Evolutionary conservation across 495 filamentous ascomycete species (phyloP).

Genomic region (Clohesyomyces aquaticus): DNA sequence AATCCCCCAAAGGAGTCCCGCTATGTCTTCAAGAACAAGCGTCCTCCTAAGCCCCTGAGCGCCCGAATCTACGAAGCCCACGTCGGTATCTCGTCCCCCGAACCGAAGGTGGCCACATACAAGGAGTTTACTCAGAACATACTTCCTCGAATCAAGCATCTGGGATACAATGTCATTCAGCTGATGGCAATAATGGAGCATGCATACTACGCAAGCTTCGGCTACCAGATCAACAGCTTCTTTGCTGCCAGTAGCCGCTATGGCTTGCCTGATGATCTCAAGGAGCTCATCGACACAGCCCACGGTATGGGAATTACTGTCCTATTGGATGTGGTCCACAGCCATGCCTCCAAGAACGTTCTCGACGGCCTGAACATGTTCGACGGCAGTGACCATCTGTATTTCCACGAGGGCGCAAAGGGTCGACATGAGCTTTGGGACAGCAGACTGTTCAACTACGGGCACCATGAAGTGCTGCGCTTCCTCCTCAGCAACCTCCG

Average conservation of each 20-base stretch:
- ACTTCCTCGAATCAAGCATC: constrained; percentile 83
- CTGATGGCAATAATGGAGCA: constrained; percentile 99
- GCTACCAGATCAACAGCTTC: constrained; percentile 98
- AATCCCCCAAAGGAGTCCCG: constrained; percentile 76
- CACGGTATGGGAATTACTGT: constrained; percentile 91
- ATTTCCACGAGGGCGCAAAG: constrained; percentile 86
- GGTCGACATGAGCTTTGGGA: constrained; percentile 94
- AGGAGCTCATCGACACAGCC: constrained; percentile 94
- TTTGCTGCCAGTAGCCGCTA: constrained; percentile 97
- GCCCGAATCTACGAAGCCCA: constrained; percentile 96
- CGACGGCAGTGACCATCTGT: constrained; percentile 90
- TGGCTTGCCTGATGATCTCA: constrained; percentile 90
- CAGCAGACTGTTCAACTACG: constrained; percentile 95
- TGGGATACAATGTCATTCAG: constrained; percentile 98
- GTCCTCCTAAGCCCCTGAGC: constrained; percentile 82
- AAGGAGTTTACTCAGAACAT: constrained; percentile 94
- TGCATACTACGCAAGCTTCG: constrained; percentile 98
- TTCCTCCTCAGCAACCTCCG: constrained; percentile 94
- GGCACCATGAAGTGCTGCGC: constrained; percentile 87
- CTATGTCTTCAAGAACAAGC: constrained; percentile 81
- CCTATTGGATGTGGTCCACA: constrained; percentile 94
- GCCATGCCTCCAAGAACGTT: constrained; percentile 96
- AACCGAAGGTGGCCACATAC: constrained; percentile 85
- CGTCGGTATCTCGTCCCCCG: constrained; percentile 93
- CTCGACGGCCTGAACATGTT: constrained; percentile 93